Evolutionary conservation across 352 stramenopile genomes (phyloP), one percentile per base, ranked within the genome.

Genomic region (Phytophthora capsici): DNA sequence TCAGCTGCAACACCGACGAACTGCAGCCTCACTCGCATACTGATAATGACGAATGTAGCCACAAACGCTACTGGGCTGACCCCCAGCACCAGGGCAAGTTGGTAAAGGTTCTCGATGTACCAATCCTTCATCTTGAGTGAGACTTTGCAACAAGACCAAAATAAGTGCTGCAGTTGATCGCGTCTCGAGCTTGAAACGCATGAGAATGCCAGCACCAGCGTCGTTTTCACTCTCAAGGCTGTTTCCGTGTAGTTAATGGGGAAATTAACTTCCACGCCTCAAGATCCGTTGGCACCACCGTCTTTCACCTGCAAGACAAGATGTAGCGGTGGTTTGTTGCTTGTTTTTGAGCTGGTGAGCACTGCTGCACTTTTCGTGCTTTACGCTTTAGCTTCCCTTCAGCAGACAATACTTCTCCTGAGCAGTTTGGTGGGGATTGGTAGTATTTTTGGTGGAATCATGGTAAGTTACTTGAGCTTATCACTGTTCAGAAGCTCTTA

Each of bases 241-340:
- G 12, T 16, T 32, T 32, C 12, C 12, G 28, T 32, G 28, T 8
- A 9, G 28, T 12, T 32, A 32, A 32, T 8, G 28, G 28, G 8
- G 28, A 13, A 13, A 14, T 14, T 32, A 14, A 19, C 12, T 38
- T 9, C 13, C 8, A 75, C 71, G 59, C 23, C 48, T 25, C 50
- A 44, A 16, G 71, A 66, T 14, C 34, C 75, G 2, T 44, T 86
- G 44, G 44, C 65, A 32, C 53, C 82, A 32, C 82, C 79, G 34
- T 13, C 51, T 28, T 87, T 88, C 47, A 78, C 66, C 22, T 80
- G 69, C 57, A 73, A 70, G 48, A 83, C 78, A n/a, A 78, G 76
- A 55, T 87, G 76, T 36, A 69, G 65, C 17, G 77, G 69, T 17
- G 45, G 57, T 16, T 52, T 71, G 2, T 2, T 89, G 9, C 37